A percentile compares a stretch with the other conserved stretches of the same genome.
Evolutionary conservation across 441 rosid genomes (phyloP).

Genomic region (Eutrema salsugineum): DNA sequence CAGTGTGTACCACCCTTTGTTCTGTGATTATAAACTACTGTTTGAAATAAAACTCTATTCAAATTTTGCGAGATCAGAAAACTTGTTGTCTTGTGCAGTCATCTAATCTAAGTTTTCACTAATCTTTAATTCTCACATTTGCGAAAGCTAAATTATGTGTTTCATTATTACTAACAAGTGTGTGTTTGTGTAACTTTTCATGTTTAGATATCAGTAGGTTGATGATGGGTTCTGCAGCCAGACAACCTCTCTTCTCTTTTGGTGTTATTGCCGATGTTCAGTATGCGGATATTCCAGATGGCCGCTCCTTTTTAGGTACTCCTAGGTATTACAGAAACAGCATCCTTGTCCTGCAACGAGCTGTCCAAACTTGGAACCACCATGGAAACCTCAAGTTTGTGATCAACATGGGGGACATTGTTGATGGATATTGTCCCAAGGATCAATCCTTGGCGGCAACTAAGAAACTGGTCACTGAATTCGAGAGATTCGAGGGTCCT

Average conservation of each 20-base stretch:
- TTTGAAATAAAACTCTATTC: not conserved
- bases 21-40: not conserved
- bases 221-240: slow-evolving; percentile 33
- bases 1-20: not conserved
- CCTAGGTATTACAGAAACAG: slow-evolving; percentile 83
- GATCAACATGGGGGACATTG: slow-evolving; percentile 84
- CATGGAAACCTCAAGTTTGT: slow-evolving; percentile 59
- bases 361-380: slow-evolving; percentile 68
- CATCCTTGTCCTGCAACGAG: slow-evolving; percentile 63
- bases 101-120: not conserved
- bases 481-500: slow-evolving; percentile 60
- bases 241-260: slow-evolving; percentile 69
- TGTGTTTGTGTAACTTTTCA: not conserved
- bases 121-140: not conserved
- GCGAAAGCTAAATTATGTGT: not conserved
- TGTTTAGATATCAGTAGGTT: slow-evolving; percentile 1
- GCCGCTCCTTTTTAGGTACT: slow-evolving; percentile 65
- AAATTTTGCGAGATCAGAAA: not conserved
- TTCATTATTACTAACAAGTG: not conserved
- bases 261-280: slow-evolving; percentile 90
- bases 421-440: slow-evolving; percentile 74
- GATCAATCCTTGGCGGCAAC: slow-evolving; percentile 57
- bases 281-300: slow-evolving; percentile 86
- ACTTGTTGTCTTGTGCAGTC: not conserved
- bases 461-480: slow-evolving; percentile 47